Base-by-base conservation (phyloP, 73 alveolate genomes). In the Paramecium primaurelia region DNA sequence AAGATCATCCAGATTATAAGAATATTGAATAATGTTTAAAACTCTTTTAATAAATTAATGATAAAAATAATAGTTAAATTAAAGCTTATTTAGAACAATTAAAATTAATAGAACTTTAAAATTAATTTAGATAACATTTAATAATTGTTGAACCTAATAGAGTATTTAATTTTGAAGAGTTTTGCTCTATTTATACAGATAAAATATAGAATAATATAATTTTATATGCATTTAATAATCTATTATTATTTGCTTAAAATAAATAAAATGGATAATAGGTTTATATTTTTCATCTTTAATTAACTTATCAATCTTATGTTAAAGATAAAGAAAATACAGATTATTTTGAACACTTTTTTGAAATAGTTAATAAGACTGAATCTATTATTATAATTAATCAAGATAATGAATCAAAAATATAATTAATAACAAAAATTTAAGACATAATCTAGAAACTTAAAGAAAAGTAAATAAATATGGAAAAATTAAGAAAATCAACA, bases 171-270 rank as follows among this genome's bases (percentile, higher is more conserved):
- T 80, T 80, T 80, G 91, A 80, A 80, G 91, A 80, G 5, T 10
- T 42, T 45, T 80, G 77, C n/a, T 80, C 47, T 3, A 32, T 22
- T 11, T 80, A 80, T 45, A 42, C 47, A 45, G 73, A 80, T 25
- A 80, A 80, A 26, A 3, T 3, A 26, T 2, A 44, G 7, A 40
- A 45, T 2, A 18, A 25, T 22, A 80, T 80, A 20, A 80, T 80
- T 11, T 45, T 80, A 26, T 80, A 80, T 80, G 91, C 77, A 42
- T 80, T 80, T 80, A 80, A 80, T 44, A 80, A 80, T n/a, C 22
- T 80, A 0, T 36, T 80, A 20, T 80, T 80, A 22, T 28, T 80
- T 22, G 58, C 91, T 1, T 36, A 40, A 18, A 80, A 80, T 9
- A 11, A 42, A 16, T 14, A 25, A 40, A 18, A 80, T 26, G 37